phyloP scores from a whole-genome alignment of 208 protist genomes.

The Trypanosoma vivax region DNA sequence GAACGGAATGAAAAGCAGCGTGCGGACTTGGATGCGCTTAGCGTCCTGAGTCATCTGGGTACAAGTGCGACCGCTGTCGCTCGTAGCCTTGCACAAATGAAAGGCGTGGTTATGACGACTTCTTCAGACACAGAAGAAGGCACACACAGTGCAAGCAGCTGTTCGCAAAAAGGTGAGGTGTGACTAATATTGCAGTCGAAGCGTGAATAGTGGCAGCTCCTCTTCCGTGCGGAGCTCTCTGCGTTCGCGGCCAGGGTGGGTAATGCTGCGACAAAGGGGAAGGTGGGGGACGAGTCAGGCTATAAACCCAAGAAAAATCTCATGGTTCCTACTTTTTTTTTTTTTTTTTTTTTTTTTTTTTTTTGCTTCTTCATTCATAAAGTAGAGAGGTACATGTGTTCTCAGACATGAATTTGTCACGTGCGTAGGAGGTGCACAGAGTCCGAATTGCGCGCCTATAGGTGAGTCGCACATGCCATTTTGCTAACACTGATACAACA shows the following conservation, averaged over 20 bases:
- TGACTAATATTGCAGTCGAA: background rate
- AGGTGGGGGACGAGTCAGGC: no score
- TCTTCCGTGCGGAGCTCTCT: background rate
- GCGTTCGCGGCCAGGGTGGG: no score
- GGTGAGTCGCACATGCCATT: no score
- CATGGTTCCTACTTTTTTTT: conserved; percentile 9
- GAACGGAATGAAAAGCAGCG: conserved; percentile 11
- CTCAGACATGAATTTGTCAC: no score
- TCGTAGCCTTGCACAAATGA: background rate
- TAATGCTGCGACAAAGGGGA: no score
- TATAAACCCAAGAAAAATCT: background rate
- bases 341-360: conserved; percentile 29
- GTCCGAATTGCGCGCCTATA: no score
- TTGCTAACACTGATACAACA: no score
- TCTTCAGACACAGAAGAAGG: no score
- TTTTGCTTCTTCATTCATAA: background rate
- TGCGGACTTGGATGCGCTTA: conserved; percentile 3
- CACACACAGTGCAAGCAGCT: no score
- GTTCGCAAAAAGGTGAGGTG: background rate
- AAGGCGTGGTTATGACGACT: background rate
- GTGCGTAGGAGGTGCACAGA: no score
- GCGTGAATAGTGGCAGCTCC: background rate
- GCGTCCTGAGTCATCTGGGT: conserved; percentile 1
- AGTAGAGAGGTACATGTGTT: background rate
- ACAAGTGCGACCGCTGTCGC: conserved; percentile 3